Base-by-base conservation (phyloP, 2,329 filamentous ascomycete species). In the Fusarium palustre region DNA sequence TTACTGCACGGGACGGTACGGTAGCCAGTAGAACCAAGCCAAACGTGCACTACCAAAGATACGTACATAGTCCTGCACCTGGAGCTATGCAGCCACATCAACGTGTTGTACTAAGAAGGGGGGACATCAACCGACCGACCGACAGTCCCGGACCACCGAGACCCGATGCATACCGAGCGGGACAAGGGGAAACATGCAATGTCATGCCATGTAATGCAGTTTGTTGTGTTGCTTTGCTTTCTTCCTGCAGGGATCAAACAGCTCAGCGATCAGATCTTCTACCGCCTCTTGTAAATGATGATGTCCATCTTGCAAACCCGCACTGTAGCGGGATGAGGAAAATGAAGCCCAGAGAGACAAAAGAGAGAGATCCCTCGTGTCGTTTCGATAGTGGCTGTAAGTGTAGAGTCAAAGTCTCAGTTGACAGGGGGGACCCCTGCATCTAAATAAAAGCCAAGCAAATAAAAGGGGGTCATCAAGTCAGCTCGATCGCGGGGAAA, bases 71-170 rank as follows among this genome's bases (percentile, higher is more conserved):
- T 33, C 45, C 18, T 30, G 25, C 24, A 34, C 28, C 33, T 45
- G 31, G 39, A 41, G 18, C 10, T 13, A 52, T 64, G 65, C 64
- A 68, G 59, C 65, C 65, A 68, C 65, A 50, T 54, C 15, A 53
- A 45, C 53, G 43, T 39, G 28, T 47, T 52, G 20, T 25, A 25
- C 30, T 30, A 30, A 28, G 41, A 36, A 45, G 50, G 45, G 55
- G 63, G 49, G 13, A 30, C 22, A 41, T 46, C 39, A 25, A 45
- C 65, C 54, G 64, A 55, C 64, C 6, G 36, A 39, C 66, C 56
- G 65, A 56, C 55, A 3, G 39, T 52, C 24, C 58, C 47, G 64
- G n/a, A 16, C 7, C 30, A 30, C 58, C 63, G 59, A 68, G 18
- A 63, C 13, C 50, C 49, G 57, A 67, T 30, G 46, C 25, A 66